Base-by-base conservation (phyloP, 2,329 filamentous ascomycete genomes). In the Fusarium tjaetaba region DNA sequence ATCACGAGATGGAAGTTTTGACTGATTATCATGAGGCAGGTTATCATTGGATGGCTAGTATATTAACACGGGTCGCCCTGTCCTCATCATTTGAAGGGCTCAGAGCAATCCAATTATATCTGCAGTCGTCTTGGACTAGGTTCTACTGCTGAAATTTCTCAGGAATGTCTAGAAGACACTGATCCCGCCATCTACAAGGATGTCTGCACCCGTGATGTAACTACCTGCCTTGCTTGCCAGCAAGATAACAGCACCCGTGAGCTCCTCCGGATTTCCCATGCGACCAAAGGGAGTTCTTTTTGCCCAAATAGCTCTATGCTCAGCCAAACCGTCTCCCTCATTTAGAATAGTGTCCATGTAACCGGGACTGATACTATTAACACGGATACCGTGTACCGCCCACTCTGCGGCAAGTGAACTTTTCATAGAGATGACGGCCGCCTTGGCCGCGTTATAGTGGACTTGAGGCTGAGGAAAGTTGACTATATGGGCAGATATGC, bases 401-500 rank as follows among this genome's bases (percentile, higher is more conserved):
- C 66, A 69, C 45, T 69, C 65, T 6, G 65, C 66, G 15, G 66
- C 66, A 1, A 69, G 16, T 0, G 66, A 69, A 2, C 66, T 69
- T 39, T 69, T 69, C 32, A 69, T 51, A 0, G 66, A 69, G 5
- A 69, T 18, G 8, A 69, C n/a, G 2, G 66, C 65, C 1, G 66
- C 66, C 7, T 69, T 69, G 2, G 66, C 66, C 4, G 90, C 89
- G 72, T 95, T 95, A 77, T 95, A 95, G 1, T 90, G 88, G 2
- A 85, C 86, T 77, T 95, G 93, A 0, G 92, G 91, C 77, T 94
- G 92, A 0, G 92, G 92, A 76, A 86, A 94, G 75, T 94, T 94
- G 63, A 92, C 91, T 8, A 86, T 80, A 70, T 94, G 91, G 0
- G 86, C 92, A 2, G 90, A 92, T 56, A 94, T 92, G 14, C 88